Evolutionary conservation across 305 asterid genomes (phyloP).

Genomic region (Fraxinus greggii): DNA sequence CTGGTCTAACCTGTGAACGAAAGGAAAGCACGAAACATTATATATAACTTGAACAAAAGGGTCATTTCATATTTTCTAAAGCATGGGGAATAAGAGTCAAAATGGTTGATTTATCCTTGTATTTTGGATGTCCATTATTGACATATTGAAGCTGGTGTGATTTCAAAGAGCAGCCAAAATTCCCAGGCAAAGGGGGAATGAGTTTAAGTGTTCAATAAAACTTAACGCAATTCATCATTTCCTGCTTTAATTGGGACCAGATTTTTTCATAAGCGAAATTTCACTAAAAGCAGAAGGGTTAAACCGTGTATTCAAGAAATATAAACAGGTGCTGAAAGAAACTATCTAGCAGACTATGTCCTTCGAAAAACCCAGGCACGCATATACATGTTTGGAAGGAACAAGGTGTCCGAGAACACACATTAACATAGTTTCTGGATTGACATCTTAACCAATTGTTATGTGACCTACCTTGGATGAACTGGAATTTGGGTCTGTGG

Average conservation of each 20-base stretch:
- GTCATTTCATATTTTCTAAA: background rate
- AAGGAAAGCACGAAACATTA: background rate
- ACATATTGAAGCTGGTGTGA: slow-evolving; percentile 2
- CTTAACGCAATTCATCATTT: background rate
- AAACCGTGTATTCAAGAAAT: background rate
- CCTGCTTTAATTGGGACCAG: background rate
- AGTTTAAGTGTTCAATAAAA: background rate
- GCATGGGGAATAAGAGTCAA: background rate
- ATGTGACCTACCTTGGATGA: slow-evolving; percentile 38
- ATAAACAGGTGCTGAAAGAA: background rate
- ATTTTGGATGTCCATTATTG: background rate
- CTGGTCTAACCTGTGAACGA: background rate
- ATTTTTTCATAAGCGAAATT: background rate
- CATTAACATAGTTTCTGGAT: background rate
- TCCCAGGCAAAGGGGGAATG: background rate
- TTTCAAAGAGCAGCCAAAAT: background rate
- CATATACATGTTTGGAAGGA: background rate
- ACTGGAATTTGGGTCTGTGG: slow-evolving; percentile 26
- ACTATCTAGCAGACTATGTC: background rate
- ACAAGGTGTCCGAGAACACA: background rate
- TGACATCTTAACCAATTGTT: slow-evolving; percentile 6
- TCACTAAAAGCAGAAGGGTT: background rate
- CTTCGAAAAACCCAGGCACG: background rate
- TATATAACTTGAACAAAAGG: background rate
- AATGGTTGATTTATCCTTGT: background rate